Percentiles rank a stretch among this genome's conserved stretches.
These are phyloP conservation scores for Elsinoe ampelina DNA, from an alignment of 2,329 filamentous ascomycete genomes.

Conservation along the genomic window DNA sequence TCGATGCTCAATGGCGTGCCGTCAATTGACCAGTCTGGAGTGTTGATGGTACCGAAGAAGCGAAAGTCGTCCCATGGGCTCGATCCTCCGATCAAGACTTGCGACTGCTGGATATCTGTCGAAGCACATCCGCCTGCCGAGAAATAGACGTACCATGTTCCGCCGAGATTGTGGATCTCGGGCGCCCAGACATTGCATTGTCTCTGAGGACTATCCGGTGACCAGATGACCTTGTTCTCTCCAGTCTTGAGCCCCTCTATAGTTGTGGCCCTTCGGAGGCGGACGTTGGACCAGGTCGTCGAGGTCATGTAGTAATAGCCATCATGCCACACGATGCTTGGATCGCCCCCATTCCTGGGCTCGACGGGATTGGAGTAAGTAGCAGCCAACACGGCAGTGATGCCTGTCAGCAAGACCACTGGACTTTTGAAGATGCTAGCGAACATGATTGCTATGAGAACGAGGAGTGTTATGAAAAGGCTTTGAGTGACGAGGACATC, in stretches of 20 bases:
- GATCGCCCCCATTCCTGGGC: conserved; percentile 43
- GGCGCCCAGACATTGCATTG: conserved; percentile 52
- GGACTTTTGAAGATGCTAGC: background rate
- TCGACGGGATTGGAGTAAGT: conserved; percentile 46
- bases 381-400: conserved; percentile 13
- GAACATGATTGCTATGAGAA: background rate
- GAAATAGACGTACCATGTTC: conserved; percentile 49
- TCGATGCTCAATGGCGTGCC: conserved; percentile 43
- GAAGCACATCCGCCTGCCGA: conserved; percentile 40
- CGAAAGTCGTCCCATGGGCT: conserved; percentile 45
- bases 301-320: conserved; percentile 51
- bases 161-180: conserved; percentile 43
- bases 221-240: conserved; percentile 43
- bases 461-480: background rate
- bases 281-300: conserved; percentile 47
- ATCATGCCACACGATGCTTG: conserved; percentile 43
- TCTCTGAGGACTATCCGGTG: conserved; percentile 37
- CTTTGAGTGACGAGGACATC: background rate
- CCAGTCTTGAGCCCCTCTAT: conserved; percentile 47
- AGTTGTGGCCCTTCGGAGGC: conserved; percentile 45
- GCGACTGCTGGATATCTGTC: conserved; percentile 39
- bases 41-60: conserved; percentile 40
- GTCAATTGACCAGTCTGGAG: conserved; percentile 44
- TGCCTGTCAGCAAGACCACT: conserved; percentile 6
- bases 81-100: conserved; percentile 45